Conservation (phyloP, 2,329 filamentous ascomycete species). For the Calonectria fujianensis region DNA sequence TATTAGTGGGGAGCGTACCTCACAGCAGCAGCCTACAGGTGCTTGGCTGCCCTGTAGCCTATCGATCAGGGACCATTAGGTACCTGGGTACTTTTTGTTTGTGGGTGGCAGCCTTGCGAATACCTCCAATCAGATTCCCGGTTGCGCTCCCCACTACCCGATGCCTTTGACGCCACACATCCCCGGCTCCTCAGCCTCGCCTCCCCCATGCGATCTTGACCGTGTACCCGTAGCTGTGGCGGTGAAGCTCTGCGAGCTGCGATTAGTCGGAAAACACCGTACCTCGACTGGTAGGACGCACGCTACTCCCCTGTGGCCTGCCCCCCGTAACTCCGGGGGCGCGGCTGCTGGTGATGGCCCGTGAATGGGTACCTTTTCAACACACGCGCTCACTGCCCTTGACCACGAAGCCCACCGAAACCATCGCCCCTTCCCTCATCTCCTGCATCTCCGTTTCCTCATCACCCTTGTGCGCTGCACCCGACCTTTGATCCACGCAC, state of each 20-base stretch:
- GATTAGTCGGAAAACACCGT: conserved; percentile 29
- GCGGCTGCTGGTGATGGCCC: conserved; percentile 29
- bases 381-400: conserved; percentile 32
- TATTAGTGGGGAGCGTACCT: conserved; percentile 46
- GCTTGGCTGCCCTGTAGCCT: conserved; percentile 15
- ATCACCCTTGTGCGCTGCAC: background rate
- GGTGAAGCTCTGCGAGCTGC: conserved; percentile 18
- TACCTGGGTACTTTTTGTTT: conserved; percentile 4
- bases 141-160: background rate
- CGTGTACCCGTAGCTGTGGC: conserved; percentile 14
- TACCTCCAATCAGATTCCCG: background rate
- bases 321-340: conserved; percentile 20
- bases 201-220: background rate
- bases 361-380: conserved; percentile 31
- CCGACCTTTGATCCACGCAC: conserved; percentile 14
- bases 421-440: background rate
- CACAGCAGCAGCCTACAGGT: conserved; percentile 17
- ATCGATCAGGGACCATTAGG: conserved; percentile 8
- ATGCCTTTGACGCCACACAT: conserved; percentile 15
- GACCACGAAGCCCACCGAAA: conserved; percentile 8
- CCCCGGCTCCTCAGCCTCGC: conserved; percentile 23
- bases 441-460: conserved; percentile 13
- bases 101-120: conserved; percentile 9
- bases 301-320: conserved; percentile 4
- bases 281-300: background rate